Evolutionary conservation across 2,329 filamentous ascomycete genomes (phyloP), one percentile per base, ranked within the genome.

Genomic region (Blumeria graminis): DNA sequence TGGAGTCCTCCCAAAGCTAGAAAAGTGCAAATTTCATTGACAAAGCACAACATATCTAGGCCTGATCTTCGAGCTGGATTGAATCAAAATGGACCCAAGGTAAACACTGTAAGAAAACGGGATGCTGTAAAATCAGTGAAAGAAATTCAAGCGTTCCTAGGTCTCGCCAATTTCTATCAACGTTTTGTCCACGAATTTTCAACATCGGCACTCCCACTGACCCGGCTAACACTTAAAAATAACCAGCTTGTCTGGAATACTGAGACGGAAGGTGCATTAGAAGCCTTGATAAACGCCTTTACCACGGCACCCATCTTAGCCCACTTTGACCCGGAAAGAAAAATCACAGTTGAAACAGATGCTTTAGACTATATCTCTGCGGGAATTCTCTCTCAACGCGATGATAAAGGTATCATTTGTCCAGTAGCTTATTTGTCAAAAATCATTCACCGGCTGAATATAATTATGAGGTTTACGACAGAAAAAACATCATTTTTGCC

Each of bases 121-220:
- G 13, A 5, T 1, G 41, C 18, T 3, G 38, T 28, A 14, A 46
- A 35, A 34, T 9, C 8, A 16, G n/a, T 56, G 5, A 56, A 56
- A 28, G 54, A 56, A 34, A 18, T 56, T 2, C 41, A 56, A 11
- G 38, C 39, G 8, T 56, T 55, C 22, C 3, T 56, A 34, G 39
- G 54, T 11, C 46, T 56, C 16, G 39, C 41, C 11, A 46, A 56
- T 33, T 56, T 55, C 22, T 55, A 54, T 43, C n/a, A 16, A 28
- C 35, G 53, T 6, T 55, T 55, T 55, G 43, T 55, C 34, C 22
- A 33, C 6, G 32, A 16, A 6, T 56, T 45, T 34, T 56, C 39
- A n/a, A n/a, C 34, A n/a, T n/a, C 46, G 14, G 22, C 22, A 34
- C 9, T 7, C 14, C 54, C 41, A 3, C 22, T 56, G 3, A 56